These are phyloP conservation scores for Thymus mandschuricus DNA, from an alignment of 257 asterid genomes.

Conservation along the genomic window DNA sequence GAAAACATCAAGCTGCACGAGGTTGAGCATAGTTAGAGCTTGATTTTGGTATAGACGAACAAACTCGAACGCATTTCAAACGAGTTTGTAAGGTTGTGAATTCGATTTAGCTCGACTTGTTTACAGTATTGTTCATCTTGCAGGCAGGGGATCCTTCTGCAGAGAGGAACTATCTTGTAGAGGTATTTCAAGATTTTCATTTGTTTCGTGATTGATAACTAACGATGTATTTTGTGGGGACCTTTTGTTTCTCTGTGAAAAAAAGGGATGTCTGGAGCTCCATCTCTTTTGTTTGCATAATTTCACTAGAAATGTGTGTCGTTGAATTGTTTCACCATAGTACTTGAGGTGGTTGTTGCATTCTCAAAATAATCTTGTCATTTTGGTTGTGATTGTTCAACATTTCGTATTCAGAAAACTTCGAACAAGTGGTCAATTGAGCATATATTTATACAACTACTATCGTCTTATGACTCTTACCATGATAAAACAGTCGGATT, in stretches of 20 bases:
- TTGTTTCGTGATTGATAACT: neutral
- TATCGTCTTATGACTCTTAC: too few relatives aligned
- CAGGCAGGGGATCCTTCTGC: constrained; percentile 82
- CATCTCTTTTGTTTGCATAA: neutral
- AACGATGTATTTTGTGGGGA: neutral
- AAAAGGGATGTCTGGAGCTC: neutral
- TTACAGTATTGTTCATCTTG: constrained; percentile 17
- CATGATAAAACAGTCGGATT: neutral
- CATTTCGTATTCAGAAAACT: neutral
- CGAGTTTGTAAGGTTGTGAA: constrained; percentile 4
- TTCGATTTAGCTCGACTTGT: neutral
- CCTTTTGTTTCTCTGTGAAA: neutral
- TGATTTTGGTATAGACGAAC: neutral
- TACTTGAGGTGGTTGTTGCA: neutral
- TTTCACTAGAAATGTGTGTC: constrained; percentile 5
- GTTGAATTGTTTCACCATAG: constrained; percentile 9
- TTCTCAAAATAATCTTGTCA: neutral
- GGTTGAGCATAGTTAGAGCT: neutral
- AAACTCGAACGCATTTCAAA: neutral
- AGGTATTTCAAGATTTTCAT: constrained; percentile 45
- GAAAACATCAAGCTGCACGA: neutral
- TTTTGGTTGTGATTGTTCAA: too few relatives aligned
- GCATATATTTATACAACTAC: neutral
- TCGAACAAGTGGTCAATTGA: neutral
- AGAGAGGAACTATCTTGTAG: constrained; percentile 61